Evolutionary conservation across 371 early-diverging fungal species (phyloP).

Genomic region (Mucor velutinosus): DNA sequence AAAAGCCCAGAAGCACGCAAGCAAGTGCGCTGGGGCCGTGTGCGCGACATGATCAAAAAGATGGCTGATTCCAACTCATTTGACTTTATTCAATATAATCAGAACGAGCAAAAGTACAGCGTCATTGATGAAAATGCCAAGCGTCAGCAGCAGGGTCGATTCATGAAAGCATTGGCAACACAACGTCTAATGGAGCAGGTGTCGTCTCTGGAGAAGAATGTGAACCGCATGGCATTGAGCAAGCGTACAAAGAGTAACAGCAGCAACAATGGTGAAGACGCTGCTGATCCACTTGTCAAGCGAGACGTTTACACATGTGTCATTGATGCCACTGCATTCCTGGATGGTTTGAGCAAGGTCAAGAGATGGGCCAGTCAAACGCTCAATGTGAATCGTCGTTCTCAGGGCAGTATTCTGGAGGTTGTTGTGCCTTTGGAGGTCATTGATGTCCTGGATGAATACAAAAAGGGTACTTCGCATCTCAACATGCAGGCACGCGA

Average conservation of each 20-base stretch:
- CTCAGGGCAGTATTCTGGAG: conserved; percentile 40
- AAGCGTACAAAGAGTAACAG: background rate
- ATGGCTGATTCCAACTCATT: conserved; percentile 45
- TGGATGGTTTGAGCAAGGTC: conserved; percentile 51
- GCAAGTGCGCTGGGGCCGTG: conserved; percentile 53
- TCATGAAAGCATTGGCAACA: conserved; percentile 67
- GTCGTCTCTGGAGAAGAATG: conserved; percentile 56
- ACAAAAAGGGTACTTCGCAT: conserved; percentile 70
- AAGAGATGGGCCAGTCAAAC: conserved; percentile 56
- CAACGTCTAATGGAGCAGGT: conserved; percentile 70
- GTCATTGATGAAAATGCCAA: conserved; percentile 63
- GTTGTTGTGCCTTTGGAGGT: conserved; percentile 68
- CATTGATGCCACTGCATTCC: conserved; percentile 55
- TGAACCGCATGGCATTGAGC: conserved; percentile 39
- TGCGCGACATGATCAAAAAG: conserved; percentile 38
- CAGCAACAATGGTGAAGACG: background rate
- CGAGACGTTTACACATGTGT: conserved; percentile 44
- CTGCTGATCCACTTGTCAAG: background rate
- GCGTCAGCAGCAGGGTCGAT: conserved; percentile 56
- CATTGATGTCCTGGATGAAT: conserved; percentile 67
- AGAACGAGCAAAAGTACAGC: conserved; percentile 50
- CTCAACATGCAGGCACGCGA: conserved; percentile 71
- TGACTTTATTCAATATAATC: conserved; percentile 55
- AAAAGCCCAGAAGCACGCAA: conserved; percentile 28
- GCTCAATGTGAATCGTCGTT: conserved; percentile 29